phyloP scores from a whole-genome alignment of 169 alveolate species.

The Pseudocohnilembus persalinus region DNA sequence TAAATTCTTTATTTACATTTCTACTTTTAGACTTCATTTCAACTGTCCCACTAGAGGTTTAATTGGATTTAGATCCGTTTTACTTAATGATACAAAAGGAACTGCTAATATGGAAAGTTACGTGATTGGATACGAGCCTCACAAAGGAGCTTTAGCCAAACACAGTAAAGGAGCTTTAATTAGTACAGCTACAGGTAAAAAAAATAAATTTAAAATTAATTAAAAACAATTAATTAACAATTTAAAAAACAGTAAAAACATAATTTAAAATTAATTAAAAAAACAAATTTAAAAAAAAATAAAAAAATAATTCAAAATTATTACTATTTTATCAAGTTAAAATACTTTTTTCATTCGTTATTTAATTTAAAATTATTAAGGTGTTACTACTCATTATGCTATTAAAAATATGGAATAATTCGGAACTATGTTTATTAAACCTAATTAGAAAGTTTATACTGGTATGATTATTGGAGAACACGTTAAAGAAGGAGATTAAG shows the following conservation, averaged over 20 bases:
- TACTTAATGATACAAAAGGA: slow-evolving; percentile 72
- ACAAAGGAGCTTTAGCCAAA: slow-evolving; percentile 63
- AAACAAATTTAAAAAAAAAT: too few relatives aligned
- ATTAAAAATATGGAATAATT: slow-evolving; percentile 60
- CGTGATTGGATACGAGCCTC: slow-evolving; percentile 60
- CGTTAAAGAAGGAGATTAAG: slow-evolving; percentile 61
- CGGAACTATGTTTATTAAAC: slow-evolving; percentile 65
- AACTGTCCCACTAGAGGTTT: slow-evolving; percentile 76
- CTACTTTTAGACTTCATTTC: slow-evolving; percentile 39
- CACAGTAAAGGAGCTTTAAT: slow-evolving; percentile 64
- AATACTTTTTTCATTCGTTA: too few relatives aligned
- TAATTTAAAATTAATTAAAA: too few relatives aligned
- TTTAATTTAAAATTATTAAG: too few relatives aligned
- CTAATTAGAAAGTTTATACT: slow-evolving; percentile 56
- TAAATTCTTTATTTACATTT: slow-evolving; percentile 3
- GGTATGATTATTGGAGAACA: slow-evolving; percentile 79
- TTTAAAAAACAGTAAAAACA: too few relatives aligned
- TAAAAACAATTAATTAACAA: too few relatives aligned
- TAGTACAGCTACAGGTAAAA: slow-evolving; percentile 35
- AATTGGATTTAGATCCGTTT: slow-evolving; percentile 73
- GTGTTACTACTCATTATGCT: slow-evolving; percentile 63
- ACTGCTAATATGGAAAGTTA: slow-evolving; percentile 58
- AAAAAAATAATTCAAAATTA: too few relatives aligned
- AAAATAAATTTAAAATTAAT: too few relatives aligned
- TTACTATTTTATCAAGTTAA: too few relatives aligned